Base-by-base conservation (phyloP, 805 yeast genomes). In the Candida methanosorbosa region DNA sequence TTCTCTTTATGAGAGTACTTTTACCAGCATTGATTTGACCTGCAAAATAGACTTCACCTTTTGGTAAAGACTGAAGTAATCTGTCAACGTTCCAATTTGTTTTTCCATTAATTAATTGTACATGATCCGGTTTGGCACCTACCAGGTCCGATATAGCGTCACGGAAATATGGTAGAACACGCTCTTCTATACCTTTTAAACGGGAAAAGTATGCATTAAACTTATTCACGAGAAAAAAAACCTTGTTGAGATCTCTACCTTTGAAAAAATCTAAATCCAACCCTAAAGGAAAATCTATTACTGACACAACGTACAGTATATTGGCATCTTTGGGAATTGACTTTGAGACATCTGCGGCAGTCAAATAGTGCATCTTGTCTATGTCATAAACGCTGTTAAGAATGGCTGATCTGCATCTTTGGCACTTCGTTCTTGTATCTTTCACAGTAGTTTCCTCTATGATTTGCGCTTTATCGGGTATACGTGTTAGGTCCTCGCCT, bases 1-100 rank as follows among this genome's bases (percentile, higher is more conserved):
- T 42, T 15, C 74, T 47, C 42, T 68, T 71, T 1, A 80, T 63
- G 25, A 82, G 43, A 2, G 80, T 65, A 3, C 85, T 75, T 50
- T 82, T 82, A 1, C 94, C 94, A 12, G 72, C 66, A 47, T 82
- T 82, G 9, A 80, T 75, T 38, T 66, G 67, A 1, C 94, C 94
- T 16, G 81, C 57, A 21, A 82, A 53, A 46, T 72, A 77, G 7
- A 70, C 52, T 22, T 59, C 56, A 9, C 44, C 48, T 25, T 50
- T 47, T 4, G 63, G 62, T 7, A 80, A 46, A 6, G 45, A 45
- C 2, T 54, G 44, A 8, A 64, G 41, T 3, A 81, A 46, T 2
- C 49, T 44, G 2, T 58, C 46, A 3, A 72, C 46, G 22, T 70
- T 66, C 87, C 87, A 79, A 18, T 64, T 62, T 8, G 58, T 56